Evolutionary conservation across 2,329 filamentous ascomycete species (phyloP).

Genomic region (Penicillium sp.): DNA sequence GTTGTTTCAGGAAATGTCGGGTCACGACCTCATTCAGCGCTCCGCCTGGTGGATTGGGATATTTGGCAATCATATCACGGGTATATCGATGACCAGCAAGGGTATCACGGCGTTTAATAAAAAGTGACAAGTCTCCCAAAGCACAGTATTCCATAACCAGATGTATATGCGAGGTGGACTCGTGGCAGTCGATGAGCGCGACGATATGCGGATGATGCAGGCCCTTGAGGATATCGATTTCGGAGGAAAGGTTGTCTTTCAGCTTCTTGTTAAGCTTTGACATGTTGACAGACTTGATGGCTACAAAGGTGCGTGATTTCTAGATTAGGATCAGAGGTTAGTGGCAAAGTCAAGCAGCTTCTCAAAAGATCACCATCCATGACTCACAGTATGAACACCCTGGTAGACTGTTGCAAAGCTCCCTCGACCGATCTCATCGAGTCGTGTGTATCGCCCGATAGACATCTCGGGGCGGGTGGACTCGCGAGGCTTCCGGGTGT

Average conservation of each 20-base stretch:
- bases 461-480: slow-evolving; percentile 36
- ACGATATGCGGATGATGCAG: slow-evolving; percentile 97
- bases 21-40: slow-evolving; percentile 97
- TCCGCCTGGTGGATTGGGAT: slow-evolving; percentile 77
- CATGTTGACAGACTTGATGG: slow-evolving; percentile 95
- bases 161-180: slow-evolving; percentile 85
- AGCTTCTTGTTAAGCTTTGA: slow-evolving; percentile 91
- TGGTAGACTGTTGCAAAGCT: slow-evolving; percentile 97
- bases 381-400: slow-evolving; percentile 77
- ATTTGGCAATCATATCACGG: slow-evolving; percentile 87
- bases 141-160: slow-evolving; percentile 99
- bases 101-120: slow-evolving; percentile 91
- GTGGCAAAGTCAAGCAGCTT: slow-evolving; percentile 11
- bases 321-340: slow-evolving; percentile 37
- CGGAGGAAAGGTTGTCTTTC: slow-evolving; percentile 90
- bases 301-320: slow-evolving; percentile 79
- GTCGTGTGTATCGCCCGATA: slow-evolving; percentile 77
- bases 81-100: slow-evolving; percentile 78
- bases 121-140: slow-evolving; percentile 87
- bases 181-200: slow-evolving; percentile 89
- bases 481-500: slow-evolving; percentile 44
- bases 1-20: slow-evolving; percentile 93
- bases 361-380: background rate
- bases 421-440: slow-evolving; percentile 91
- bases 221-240: slow-evolving; percentile 93